These are phyloP conservation scores for Didymella pinodella DNA, from an alignment of 2,329 filamentous ascomycete species.

Conservation along the genomic window DNA sequence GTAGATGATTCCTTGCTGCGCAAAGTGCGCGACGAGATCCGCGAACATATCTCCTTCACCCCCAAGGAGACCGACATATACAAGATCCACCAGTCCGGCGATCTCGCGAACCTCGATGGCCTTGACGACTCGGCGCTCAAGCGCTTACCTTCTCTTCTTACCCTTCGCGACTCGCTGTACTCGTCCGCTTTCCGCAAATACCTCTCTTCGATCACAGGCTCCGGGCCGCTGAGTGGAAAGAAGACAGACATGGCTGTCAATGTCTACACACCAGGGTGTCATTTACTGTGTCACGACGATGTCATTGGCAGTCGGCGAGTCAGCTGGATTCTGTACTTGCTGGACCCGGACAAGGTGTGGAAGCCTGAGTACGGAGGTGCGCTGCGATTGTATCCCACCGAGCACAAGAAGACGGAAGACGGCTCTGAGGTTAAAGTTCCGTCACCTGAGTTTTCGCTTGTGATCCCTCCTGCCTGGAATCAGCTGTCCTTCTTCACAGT, in stretches of 20 bases:
- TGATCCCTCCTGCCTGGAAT: conserved; percentile 94
- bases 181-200: conserved; percentile 89
- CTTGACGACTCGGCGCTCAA: conserved; percentile 85
- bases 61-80: conserved; percentile 99
- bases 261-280: conserved; percentile 95
- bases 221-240: conserved; percentile 84
- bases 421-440: conserved; percentile 82
- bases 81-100: conserved; percentile 98
- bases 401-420: conserved; percentile 68
- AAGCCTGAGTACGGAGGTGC: conserved; percentile 92
- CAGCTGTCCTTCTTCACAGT: conserved; percentile 98
- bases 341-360: conserved; percentile 91
- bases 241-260: conserved; percentile 99
- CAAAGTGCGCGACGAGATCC: conserved; percentile 86
- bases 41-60: conserved; percentile 90
- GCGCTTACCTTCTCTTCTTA: conserved; percentile 87
- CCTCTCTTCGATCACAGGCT: conserved; percentile 83
- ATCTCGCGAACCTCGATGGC: conserved; percentile 94
- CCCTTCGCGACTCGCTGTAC: conserved; percentile 93
- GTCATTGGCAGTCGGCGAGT: conserved; percentile 96
- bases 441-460: conserved; percentile 76
- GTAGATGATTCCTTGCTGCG: conserved; percentile 84
- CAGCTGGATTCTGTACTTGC: conserved; percentile 96
- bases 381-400: conserved; percentile 81
- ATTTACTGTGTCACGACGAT: conserved; percentile 95